Evolutionary conservation across 305 asterid species (phyloP).

Genomic region (Rubia occidens): DNA sequence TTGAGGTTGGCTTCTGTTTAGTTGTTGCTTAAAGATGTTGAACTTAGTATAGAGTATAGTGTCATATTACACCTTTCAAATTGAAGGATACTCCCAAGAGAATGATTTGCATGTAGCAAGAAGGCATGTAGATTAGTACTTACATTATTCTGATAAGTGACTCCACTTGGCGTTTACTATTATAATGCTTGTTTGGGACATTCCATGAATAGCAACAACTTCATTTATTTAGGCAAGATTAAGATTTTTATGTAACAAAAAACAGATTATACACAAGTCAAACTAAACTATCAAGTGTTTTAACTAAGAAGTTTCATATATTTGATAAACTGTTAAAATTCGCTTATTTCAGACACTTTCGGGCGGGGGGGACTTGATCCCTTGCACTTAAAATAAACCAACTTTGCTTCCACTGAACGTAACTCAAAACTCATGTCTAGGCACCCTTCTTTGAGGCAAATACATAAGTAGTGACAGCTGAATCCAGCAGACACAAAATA

Average conservation of each 20-base stretch:
- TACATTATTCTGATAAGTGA: not conserved
- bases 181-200: not conserved
- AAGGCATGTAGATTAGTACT: slow-evolving; percentile 4
- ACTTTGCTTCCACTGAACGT: no score
- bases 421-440: no score
- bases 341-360: no score
- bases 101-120: not conserved
- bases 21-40: slow-evolving; percentile 23
- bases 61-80: not conserved
- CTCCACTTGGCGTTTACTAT: not conserved
- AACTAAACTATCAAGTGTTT: not conserved
- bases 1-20: slow-evolving; percentile 6
- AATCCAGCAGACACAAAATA: not conserved
- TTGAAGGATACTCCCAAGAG: not conserved
- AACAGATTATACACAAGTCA: not conserved
- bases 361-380: no score
- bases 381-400: no score
- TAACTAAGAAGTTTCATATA: no score
- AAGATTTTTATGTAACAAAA: not conserved
- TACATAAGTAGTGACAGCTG: not conserved
- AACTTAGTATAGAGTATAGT: slow-evolving; percentile 27
- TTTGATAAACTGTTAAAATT: no score
- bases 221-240: not conserved
- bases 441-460: not conserved
- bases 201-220: not conserved